Evolutionary conservation across 331 rosid species (phyloP), one percentile per base, ranked within the genome.

Genomic region (Acacia pycnantha): DNA sequence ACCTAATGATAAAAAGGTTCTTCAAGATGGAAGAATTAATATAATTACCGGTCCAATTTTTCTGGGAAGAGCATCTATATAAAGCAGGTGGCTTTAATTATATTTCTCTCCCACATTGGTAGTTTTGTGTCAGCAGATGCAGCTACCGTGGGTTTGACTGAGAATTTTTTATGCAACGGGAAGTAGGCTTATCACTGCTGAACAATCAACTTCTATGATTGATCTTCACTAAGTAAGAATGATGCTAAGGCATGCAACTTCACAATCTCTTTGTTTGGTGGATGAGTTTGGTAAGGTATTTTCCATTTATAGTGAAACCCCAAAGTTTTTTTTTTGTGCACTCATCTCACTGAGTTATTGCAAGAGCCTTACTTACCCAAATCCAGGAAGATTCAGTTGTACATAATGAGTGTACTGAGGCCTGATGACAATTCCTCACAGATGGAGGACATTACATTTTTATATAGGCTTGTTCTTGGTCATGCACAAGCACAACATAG

Each of bases 281-380:
- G 99, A 93, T 86, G 99, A 95, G 88, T 95, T 93, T 86, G 98
- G 98, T 77, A 95, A 93, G 90, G 98, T n/a, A n/a, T n/a, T n/a
- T n/a, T n/a, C 29, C 29, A 27, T 1, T 27, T 27, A 1, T 27
- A 27, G 29, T 1, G 29, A 27, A 27, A 1, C 29, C 29, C 29
- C 29, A 27, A 27, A 27, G 29, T 27, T 27, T 27, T 92, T 85
- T 86, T 93, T 35, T 90, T 90, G 87, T 92, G 97, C 88, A 95
- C 98, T 73, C 99, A 95, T 93, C 88, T 95, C 83, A 90, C 97
- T 31, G 99, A 95, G 90, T 81, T 95, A 86, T 83, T 95, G 86
- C 85, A 94, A 76, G 93, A 92, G 83, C 82, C 76, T 88, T 90
- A 86, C 82, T 77, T 93, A 76, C 79, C 88, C 62, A 83, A 88